Percentiles rank a stretch among this genome's conserved stretches.
These are phyloP conservation scores for Macrocybe gigantea DNA, from an alignment of 768 basidiomycete genomes.

Conservation along the genomic window DNA sequence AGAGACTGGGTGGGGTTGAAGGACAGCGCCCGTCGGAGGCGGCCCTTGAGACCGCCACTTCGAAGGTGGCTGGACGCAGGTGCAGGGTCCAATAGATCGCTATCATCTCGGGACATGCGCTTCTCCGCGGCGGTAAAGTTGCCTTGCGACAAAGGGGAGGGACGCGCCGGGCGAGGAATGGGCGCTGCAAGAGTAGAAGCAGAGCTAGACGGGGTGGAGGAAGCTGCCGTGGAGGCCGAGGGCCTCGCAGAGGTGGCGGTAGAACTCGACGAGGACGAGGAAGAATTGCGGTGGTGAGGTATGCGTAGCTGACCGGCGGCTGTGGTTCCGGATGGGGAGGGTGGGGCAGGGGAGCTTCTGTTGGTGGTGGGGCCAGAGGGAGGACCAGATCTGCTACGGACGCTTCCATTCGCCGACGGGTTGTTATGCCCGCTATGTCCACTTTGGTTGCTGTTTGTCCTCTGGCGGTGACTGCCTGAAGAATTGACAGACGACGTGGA, in stretches of 20 bases:
- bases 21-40: conserved; percentile 67
- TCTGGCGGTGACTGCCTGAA: conserved; percentile 48
- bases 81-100: conserved; percentile 48
- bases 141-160: conserved; percentile 69
- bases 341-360: conserved; percentile 22
- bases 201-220: conserved; percentile 25
- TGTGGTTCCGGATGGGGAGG: conserved; percentile 21
- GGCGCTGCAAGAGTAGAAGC: conserved; percentile 22
- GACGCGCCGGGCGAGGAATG: conserved; percentile 39
- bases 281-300: conserved; percentile 23
- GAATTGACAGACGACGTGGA: conserved; percentile 80
- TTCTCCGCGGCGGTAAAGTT: conserved; percentile 59
- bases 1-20: conserved; percentile 56
- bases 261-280: conserved; percentile 45
- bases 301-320: conserved; percentile 23
- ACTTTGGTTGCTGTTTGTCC: conserved; percentile 71
- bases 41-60: conserved; percentile 70
- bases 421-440: conserved; percentile 36
- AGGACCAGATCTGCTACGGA: conserved; percentile 30
- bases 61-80: conserved; percentile 37
- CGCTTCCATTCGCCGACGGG: conserved; percentile 26
- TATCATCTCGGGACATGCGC: conserved; percentile 75
- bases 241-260: conserved; percentile 24
- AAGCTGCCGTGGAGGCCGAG: conserved; percentile 26
- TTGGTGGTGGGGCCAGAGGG: conserved; percentile 20